phyloP scores from a whole-genome alignment of 768 basidiomycete genomes.

The Collybia sp. region DNA sequence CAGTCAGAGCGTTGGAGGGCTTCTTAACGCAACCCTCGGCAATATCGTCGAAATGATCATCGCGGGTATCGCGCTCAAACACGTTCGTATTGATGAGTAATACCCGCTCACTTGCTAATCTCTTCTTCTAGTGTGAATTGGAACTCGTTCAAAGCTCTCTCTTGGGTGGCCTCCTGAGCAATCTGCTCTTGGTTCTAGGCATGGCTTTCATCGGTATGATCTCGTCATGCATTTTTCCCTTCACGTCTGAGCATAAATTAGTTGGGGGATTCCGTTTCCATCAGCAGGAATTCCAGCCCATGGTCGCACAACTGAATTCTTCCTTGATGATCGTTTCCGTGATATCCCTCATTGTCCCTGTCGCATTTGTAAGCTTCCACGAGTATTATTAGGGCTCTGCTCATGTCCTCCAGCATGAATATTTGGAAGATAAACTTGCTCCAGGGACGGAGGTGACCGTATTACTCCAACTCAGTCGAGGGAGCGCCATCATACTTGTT shows the following conservation, averaged over 20 bases:
- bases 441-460: slow-evolving; percentile 33
- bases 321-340: slow-evolving; percentile 67
- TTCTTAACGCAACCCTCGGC: slow-evolving; percentile 50
- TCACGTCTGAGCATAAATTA: slow-evolving; percentile 4
- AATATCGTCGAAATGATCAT: slow-evolving; percentile 53
- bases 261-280: slow-evolving; percentile 46
- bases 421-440: slow-evolving; percentile 27
- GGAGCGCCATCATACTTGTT: slow-evolving; percentile 41
- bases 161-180: slow-evolving; percentile 45
- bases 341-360: slow-evolving; percentile 62
- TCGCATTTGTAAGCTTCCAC: slow-evolving; percentile 44
- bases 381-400: slow-evolving; percentile 9
- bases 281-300: slow-evolving; percentile 49
- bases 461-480: slow-evolving; percentile 41
- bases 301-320: slow-evolving; percentile 61
- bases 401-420: slow-evolving; percentile 22
- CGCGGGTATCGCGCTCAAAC: slow-evolving; percentile 35
- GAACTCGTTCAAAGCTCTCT: slow-evolving; percentile 49
- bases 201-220: slow-evolving; percentile 74
- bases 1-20: slow-evolving; percentile 44
- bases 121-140: slow-evolving; percentile 36
- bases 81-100: slow-evolving; percentile 20
- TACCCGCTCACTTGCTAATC: slow-evolving; percentile 3
- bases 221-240: slow-evolving; percentile 18
- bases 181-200: slow-evolving; percentile 86